Base-by-base conservation (phyloP, 345 rosid species). In the Citrus maxima region DNA sequence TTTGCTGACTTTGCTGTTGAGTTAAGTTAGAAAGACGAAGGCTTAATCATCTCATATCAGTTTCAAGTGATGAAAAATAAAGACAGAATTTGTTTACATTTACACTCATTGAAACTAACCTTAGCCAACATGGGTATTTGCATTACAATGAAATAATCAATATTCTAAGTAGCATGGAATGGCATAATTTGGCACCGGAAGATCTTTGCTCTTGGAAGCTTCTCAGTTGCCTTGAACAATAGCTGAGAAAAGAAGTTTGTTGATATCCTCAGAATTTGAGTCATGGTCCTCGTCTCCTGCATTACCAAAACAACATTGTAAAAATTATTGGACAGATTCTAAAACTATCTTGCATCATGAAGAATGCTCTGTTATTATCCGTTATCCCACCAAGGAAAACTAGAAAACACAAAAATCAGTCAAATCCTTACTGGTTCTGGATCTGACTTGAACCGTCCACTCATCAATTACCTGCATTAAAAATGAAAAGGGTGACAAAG, bases 361-460 rank as follows among this genome's bases (percentile, higher is more conserved):
- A 27, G 38, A 49, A 70, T 49, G 60, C 7, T 46, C 4, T 70
- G 19, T 49, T 54, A 56, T 3, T 54, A 6, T 56, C 42, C 1
- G 7, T 35, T 25, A 25, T 25, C 22, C 34, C 65, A 51, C 28
- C 71, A 64, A 7, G 14, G 35, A 64, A 37, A 37, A 59, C 4
- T 30, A 30, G 13, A 65, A 38, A 32, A n/a, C 28, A 49, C 8
- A 14, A 27, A 76, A 63, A 49, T 19, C 72, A 32, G 72, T 54
- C 16, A 38, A 55, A 75, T 25, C 38, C 62, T 82, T 84, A 90
- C 98, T 91, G 79, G 88, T 84, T 86, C 90, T 88, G 32, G 96
- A 79, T 82, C 90, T 86, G 80, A 95, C 90, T 86, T 91, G 98
- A 80, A 30, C 78, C 27, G 92, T 91, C 99, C 99, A 93, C 78